Conservation (phyloP, 2,329 filamentous ascomycete genomes). For the Hypoxylon sp. region DNA sequence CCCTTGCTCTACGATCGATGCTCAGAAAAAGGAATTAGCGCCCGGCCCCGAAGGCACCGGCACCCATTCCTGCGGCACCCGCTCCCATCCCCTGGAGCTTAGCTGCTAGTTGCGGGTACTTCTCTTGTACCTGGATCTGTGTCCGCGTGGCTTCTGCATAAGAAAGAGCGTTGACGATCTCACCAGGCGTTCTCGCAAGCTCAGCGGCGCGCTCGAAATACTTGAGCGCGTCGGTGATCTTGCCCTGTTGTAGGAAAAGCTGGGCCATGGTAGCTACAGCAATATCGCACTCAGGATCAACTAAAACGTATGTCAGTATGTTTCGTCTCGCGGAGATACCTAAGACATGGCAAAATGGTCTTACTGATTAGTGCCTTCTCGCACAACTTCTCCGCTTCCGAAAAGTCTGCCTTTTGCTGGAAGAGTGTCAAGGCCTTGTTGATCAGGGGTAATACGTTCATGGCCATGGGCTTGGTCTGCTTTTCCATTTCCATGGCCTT, state of each 20-base stretch:
- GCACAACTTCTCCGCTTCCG: slow-evolving; percentile 94
- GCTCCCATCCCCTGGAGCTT: slow-evolving; percentile 72
- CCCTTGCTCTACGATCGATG: slow-evolving; percentile 17
- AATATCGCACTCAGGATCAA: slow-evolving; percentile 98
- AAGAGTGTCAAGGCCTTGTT: slow-evolving; percentile 98
- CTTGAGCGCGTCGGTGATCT: slow-evolving; percentile 92
- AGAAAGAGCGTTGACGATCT: slow-evolving; percentile 95
- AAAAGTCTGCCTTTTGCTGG: slow-evolving; percentile 98
- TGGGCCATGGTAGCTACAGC: slow-evolving; percentile 99
- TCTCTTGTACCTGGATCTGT: slow-evolving; percentile 90
- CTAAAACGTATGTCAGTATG: slow-evolving; percentile 63
- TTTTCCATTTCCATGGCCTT: slow-evolving; percentile 99
- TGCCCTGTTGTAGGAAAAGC: slow-evolving; percentile 95
- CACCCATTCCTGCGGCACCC: slow-evolving; percentile 41
- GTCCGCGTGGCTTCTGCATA: slow-evolving; percentile 98
- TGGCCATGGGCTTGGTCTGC: slow-evolving; percentile 89
- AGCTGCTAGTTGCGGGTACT: slow-evolving; percentile 82
- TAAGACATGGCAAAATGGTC: slow-evolving; percentile 50
- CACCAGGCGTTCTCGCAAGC: slow-evolving; percentile 91
- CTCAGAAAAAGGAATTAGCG: slow-evolving; percentile 35
- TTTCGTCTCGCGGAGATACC: slow-evolving; percentile 26
- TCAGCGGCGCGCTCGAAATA: slow-evolving; percentile 98
- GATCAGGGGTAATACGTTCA: slow-evolving; percentile 97
- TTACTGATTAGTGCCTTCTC: slow-evolving; percentile 96
- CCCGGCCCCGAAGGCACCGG: slow-evolving; percentile 43